Base-by-base conservation (phyloP, 305 asterid genomes). In the Petunia hybrid region DNA sequence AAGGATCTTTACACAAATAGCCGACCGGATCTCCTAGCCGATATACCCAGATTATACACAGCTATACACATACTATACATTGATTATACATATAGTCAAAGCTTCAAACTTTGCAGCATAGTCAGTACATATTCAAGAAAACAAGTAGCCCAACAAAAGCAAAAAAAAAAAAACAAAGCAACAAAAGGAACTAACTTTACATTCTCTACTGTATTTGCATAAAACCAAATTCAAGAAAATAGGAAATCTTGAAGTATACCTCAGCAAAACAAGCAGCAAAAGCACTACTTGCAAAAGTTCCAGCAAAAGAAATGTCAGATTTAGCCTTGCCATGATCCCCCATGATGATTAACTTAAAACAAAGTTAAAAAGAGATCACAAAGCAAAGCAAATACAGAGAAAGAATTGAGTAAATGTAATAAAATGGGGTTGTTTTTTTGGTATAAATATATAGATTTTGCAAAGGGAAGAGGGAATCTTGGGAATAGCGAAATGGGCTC, bases 251-350 rank as follows among this genome's bases (percentile, higher is more conserved):
- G 53, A 51, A 69, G 35, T 8, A 77, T 57, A 95, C 99, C 94
- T 95, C 99, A 31, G 98, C 99, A 82, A 92, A 88, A 85, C 93
- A 92, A 81, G 99, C 96, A n/a, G 98, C 97, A 62, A 95, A 95
- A 79, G 99, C 97, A 82, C 99, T 94, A 56, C 96, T 82, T 51
- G 89, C 98, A 45, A 94, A 90, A 48, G 91, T 94, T 82, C 96
- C 97, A 71, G 95, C 93, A 71, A 95, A 85, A 1, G 99, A 95
- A 51, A 95, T 90, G 82, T 95, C 94, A 76, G 97, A 90, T 85
- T 89, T 90, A 63, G 88, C 65, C 63, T 85, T 88, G 9, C 94
- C 92, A 82, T 91, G 98, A 86, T 87, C 76, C 63, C 95, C 91
- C 85, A 86, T 81, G 70, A 55, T 35, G 13, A 12, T 22, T 0